Percentiles rank a stretch among this genome's conserved stretches.
Conservation (phyloP, 2,329 filamentous ascomycete genomes). For the Cladosporium sp. region DNA sequence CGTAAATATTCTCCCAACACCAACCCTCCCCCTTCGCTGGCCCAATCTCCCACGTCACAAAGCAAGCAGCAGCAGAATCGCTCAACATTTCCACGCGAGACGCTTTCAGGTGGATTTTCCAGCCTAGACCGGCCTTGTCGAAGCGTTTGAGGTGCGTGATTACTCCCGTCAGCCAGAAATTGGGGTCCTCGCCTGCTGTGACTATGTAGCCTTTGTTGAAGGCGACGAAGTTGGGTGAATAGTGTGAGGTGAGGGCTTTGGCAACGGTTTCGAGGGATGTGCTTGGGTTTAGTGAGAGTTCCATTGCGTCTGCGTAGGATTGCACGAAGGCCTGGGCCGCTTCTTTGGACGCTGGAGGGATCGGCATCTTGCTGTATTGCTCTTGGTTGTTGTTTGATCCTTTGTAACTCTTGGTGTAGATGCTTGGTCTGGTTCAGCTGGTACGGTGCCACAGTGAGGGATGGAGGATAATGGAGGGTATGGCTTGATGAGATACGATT, state of each 20-base stretch:
- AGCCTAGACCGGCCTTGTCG: neutral
- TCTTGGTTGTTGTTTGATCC: no score
- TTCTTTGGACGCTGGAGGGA: neutral
- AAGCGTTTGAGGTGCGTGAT: slow-evolving; percentile 11
- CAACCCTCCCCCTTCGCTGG: neutral
- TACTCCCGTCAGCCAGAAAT: slow-evolving; percentile 9
- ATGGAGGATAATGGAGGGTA: no score
- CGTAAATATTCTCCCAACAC: slow-evolving; percentile 15
- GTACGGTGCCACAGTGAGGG: no score
- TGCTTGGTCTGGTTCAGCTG: no score
- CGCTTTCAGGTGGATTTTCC: slow-evolving; percentile 4
- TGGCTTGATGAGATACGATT: no score
- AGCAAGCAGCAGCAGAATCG: neutral
- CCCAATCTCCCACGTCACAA: slow-evolving; percentile 14
- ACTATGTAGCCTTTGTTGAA: slow-evolving; percentile 4
- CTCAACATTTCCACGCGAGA: neutral
- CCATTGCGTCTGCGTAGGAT: slow-evolving; percentile 7
- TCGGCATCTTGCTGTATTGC: no score
- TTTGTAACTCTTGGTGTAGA: no score
- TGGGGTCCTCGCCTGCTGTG: neutral
- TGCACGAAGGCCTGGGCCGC: slow-evolving; percentile 1
- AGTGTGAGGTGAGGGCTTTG: slow-evolving; percentile 10
- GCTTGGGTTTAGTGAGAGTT: neutral
- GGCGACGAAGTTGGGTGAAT: slow-evolving; percentile 6
- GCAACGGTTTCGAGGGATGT: slow-evolving; percentile 25